phyloP scores from a whole-genome alignment of 2,329 filamentous ascomycete species.

The Hypoxylon sp. region DNA sequence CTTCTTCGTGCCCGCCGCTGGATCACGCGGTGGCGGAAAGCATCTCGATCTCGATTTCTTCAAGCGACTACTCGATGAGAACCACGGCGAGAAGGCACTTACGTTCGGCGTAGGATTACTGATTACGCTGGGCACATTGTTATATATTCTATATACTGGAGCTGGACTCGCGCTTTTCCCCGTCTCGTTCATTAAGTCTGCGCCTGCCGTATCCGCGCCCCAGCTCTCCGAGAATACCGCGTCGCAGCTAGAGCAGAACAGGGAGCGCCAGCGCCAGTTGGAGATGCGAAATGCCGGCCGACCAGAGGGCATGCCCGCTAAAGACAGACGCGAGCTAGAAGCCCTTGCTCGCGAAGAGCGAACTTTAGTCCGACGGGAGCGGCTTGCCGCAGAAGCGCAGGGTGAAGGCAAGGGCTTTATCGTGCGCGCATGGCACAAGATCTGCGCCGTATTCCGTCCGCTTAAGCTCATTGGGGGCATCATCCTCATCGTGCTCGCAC shows the following conservation, averaged over 20 bases:
- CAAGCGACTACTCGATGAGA: slow-evolving; percentile 85
- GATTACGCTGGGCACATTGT: slow-evolving; percentile 85
- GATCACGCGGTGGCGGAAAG: slow-evolving; percentile 73
- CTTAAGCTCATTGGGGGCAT: slow-evolving; percentile 90
- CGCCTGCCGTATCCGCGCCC: slow-evolving; percentile 87
- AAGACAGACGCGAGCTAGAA: slow-evolving; percentile 91
- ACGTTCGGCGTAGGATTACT: slow-evolving; percentile 92
- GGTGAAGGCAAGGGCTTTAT: slow-evolving; percentile 83
- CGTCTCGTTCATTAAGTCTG: slow-evolving; percentile 91
- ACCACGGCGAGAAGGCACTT: slow-evolving; percentile 91
- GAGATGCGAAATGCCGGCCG: slow-evolving; percentile 87
- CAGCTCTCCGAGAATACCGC: slow-evolving; percentile 82
- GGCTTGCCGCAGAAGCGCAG: slow-evolving; percentile 85
- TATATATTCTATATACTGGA: slow-evolving; percentile 92
- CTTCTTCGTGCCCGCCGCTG: slow-evolving; percentile 91
- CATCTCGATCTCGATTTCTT: slow-evolving; percentile 92
- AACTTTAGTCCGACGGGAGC: slow-evolving; percentile 89
- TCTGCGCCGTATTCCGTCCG: slow-evolving; percentile 86
- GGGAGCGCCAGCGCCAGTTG: slow-evolving; percentile 91
- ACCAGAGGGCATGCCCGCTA: slow-evolving; percentile 80
- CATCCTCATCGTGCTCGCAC: slow-evolving; percentile 78
- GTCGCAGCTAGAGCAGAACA: slow-evolving; percentile 86
- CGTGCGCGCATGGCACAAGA: slow-evolving; percentile 82
- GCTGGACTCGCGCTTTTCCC: slow-evolving; percentile 90
- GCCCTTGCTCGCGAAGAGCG: slow-evolving; percentile 90